A percentile compares a stretch with the other conserved stretches of the same genome.
These are phyloP conservation scores for Kickxella alabastrina DNA, from an alignment of 192 early-diverging fungal genomes.

Conservation along the genomic window DNA sequence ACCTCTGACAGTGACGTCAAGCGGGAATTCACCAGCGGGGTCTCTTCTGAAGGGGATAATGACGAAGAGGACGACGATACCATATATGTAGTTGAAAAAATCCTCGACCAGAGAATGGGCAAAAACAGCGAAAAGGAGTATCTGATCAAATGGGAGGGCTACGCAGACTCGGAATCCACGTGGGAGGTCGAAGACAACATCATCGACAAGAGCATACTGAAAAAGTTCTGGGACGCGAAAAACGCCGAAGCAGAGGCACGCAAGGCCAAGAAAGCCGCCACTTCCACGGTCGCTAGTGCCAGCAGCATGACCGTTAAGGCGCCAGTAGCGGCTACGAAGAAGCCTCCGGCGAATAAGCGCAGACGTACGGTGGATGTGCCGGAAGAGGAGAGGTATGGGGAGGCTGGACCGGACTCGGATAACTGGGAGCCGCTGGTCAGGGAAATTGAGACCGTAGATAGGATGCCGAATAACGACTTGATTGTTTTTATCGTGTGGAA, in stretches of 20 bases:
- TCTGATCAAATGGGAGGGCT: constrained; percentile 57
- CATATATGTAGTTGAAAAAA: constrained; percentile 22
- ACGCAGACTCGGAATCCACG: constrained; percentile 47
- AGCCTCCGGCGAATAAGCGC: constrained; percentile 18
- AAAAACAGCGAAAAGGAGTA: constrained; percentile 20
- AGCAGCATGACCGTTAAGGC: background rate
- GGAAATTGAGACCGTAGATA: constrained; percentile 33
- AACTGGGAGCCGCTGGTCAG: constrained; percentile 29
- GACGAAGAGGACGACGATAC: constrained; percentile 17
- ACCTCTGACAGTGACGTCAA: background rate
- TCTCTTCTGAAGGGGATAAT: constrained; percentile 5
- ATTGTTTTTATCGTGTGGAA: constrained; percentile 51
- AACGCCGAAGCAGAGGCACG: constrained; percentile 4
- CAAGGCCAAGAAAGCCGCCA: constrained; percentile 7
- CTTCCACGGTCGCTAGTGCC: background rate
- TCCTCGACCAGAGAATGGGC: constrained; percentile 13
- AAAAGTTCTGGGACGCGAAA: constrained; percentile 31
- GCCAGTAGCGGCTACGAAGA: no score
- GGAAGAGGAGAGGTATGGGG: background rate
- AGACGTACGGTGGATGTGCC: constrained; percentile 2
- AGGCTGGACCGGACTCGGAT: constrained; percentile 5
- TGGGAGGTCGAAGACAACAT: constrained; percentile 60
- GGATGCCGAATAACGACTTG: constrained; percentile 17
- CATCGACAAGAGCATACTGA: constrained; percentile 28
- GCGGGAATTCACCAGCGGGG: background rate